Base-by-base conservation (phyloP, 2,329 filamentous ascomycete species). In the Cladosporium sp. region DNA sequence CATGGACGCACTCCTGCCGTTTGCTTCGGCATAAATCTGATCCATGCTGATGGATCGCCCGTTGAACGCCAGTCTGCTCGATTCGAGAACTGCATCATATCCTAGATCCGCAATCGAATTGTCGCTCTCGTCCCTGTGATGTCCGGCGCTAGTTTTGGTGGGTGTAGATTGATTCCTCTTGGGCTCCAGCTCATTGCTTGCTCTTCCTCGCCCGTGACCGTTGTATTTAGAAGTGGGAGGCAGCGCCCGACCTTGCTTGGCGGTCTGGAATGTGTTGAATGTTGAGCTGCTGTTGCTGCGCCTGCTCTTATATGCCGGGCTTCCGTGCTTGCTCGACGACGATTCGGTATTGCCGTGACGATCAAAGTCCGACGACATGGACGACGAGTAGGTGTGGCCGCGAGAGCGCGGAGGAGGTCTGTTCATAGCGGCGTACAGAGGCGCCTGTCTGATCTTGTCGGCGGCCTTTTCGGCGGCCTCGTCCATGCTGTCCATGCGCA, bases 231-330 rank as follows among this genome's bases (percentile, higher is more conserved):
- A 59, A 20, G 56, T 59, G 1, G 56, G 49, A 38, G 54, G 42
- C 19, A 39, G 11, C 7, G 49, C 9, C n/a, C 56, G 25, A 19
- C 38, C 49, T 22, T 51, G 50, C 47, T 45, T 59, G 8, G 47
- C 56, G 30, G 49, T 64, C 51, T 59, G 61, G 14, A 60, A 55
- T 30, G 61, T 58, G 38, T 60, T 60, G 66, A 88, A 87, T 70
- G 87, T 89, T 37, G 88, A 90, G 71, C 87, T 89, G 78, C 89
- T 93, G 71, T 92, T 91, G 75, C 90, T 94, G 60, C 89, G 84
- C 60, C 87, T 84, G 14, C 84, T 83, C 51, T 65, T 63, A 17
- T 63, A 52, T 17, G 64, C 61, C 14, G 61, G 52, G 25, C 69
- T 65, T 20, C 61, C 65, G 43, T 60, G 62, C 25, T 62, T 64